Evolutionary conservation across 2,329 filamentous ascomycete species (phyloP), one percentile per base, ranked within the genome.

Genomic region (Dactylellina haptotyla): DNA sequence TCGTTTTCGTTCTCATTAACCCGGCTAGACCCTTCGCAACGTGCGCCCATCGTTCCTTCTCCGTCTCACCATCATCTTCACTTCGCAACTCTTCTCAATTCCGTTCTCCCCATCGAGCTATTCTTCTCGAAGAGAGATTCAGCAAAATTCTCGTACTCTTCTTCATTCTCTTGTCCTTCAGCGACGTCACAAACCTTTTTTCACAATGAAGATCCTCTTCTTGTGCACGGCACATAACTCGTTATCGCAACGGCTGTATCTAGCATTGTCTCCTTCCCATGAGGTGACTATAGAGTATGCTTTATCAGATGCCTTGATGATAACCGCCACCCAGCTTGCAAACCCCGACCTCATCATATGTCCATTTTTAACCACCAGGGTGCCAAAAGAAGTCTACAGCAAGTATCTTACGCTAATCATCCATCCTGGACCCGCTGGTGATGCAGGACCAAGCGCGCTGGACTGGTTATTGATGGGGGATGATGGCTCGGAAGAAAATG

Each of bases 181-280:
- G n/a, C n/a, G n/a, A n/a, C n/a, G n/a, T n/a, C n/a, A n/a, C n/a
- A n/a, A n/a, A n/a, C n/a, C n/a, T n/a, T 18, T 45, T 20, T 23
- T 46, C 41, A 41, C 51, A 5, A 81, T 82, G 80, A 80, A 79
- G 76, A 81, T 83, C 43, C 80, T 83, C 58, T 82, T 83, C 69
- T 77, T 83, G n/a, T 83, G 82, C 75, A 83, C 82, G 3, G 82
- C 82, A n/a, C 81, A 83, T 77, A 83, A 83, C 65, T 83, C 82
- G 8, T 78, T 83, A 4, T 83, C 82, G 4, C 82, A 83, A 74
- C 79, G 80, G 20, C 77, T 82, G 6, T 81, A 79, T 63, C 77
- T 83, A 18, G 79, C 78, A 3, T 75, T 83, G 16, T 80, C 79
- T 1, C 75, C 78, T 34, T 77, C 78, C 6, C 81, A 83, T 65